Evolutionary conservation across 163 green algal species (phyloP).

Genomic region (Volvox carteri): DNA sequence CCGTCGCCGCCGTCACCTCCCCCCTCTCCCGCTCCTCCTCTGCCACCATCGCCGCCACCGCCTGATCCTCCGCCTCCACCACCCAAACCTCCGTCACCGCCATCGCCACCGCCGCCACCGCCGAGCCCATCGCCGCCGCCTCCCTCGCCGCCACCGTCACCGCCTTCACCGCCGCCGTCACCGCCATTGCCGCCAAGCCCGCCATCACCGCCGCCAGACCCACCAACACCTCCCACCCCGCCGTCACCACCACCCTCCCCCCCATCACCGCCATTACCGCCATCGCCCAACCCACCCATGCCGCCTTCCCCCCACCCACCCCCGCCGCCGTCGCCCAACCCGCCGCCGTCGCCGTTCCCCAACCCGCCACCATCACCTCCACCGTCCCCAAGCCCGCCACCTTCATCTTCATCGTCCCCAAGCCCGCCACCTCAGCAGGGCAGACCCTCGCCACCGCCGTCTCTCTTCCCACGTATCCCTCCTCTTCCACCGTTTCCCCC

Average conservation of each 20-base stretch:
- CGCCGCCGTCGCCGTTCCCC: neutral
- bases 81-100: slow-evolving; percentile 1
- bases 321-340: neutral
- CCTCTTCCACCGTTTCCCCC: slow-evolving; percentile 25
- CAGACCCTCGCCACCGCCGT: neutral
- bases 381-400: neutral
- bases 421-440: neutral
- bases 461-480: slow-evolving; percentile 14
- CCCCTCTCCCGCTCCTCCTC: neutral
- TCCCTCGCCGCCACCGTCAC: neutral
- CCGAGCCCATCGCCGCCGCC: neutral
- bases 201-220: neutral
- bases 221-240: neutral
- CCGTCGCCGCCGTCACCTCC: neutral
- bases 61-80: neutral
- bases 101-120: neutral
- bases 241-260: neutral
- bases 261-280: neutral
- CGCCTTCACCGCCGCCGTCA: neutral
- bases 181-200: neutral
- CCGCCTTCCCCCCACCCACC: neutral
- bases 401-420: neutral
- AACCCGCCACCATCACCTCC: neutral
- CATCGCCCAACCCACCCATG: neutral
- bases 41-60: neutral